Evolutionary conservation across 768 basidiomycete species (phyloP), one percentile per base, ranked within the genome.

Genomic region (Pleurotus djamor): DNA sequence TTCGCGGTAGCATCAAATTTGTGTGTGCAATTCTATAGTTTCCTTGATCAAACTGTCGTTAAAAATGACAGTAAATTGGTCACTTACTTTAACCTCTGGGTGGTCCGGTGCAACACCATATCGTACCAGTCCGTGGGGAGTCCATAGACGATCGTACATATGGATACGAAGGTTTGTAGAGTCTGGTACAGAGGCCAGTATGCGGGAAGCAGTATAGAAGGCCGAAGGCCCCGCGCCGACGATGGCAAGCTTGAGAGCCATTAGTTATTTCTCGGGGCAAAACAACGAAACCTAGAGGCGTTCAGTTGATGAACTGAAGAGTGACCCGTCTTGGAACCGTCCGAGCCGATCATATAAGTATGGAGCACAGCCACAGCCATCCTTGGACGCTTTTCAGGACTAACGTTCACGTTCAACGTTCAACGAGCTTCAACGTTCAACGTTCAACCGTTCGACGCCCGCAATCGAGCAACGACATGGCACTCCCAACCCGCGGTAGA

Each of bases 91-190:
- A 72, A 98, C 96, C 76, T 98, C 96, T 8, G 97, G 94, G 72
- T 98, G 96, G 75, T 98, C 96, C 47, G 96, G 96, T 9, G 97
- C 96, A 12, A 99, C 96, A 0, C 97, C 96, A 67, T 96, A 99
- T 48, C 97, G 80, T 3, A 97, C 95, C 1, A 98, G 81, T 0
- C 97, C 97, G 68, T 97, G 92, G 9, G 96, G 96, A 33, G 94
- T 87, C 84, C 96, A 98, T 9, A 96, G 79, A 36, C 93, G 82
- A 74, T 99, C 96, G 69, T 86, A 99, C 68, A 99, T 73, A 69
- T 98, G 94, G 12, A 98, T 83, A 3, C 77, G 67, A n/a, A 82
- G 64, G 17, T 69, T 67, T 10, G 67, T 60, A 33, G 64, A 55
- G 4, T 54, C 48, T 12, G 55, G 68, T n/a, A 65, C 61, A 57